Percentiles rank a stretch among this genome's conserved stretches.
Evolutionary conservation across 2,329 filamentous ascomycete species (phyloP).

Genomic region (Claviceps monticola): DNA sequence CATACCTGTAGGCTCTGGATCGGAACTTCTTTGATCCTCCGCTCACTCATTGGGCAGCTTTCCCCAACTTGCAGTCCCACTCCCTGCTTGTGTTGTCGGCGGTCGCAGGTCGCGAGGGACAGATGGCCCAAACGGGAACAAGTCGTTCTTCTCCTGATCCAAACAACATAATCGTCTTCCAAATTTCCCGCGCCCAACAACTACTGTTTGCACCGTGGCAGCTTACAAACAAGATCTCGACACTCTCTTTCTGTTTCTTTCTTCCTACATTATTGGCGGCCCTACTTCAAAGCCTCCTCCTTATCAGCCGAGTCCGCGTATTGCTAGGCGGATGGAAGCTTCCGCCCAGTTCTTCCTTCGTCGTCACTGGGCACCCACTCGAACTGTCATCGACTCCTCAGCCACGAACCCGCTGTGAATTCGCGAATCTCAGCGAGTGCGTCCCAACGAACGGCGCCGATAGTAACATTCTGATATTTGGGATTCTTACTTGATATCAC

Average conservation of each 20-base stretch:
- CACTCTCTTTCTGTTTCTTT: conserved; percentile 8
- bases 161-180: conserved; percentile 7
- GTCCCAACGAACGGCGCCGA: not conserved
- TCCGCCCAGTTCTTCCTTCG: conserved; percentile 13
- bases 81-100: conserved; percentile 3
- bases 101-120: conserved; percentile 12
- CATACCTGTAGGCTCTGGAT: not conserved
- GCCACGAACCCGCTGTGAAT: conserved; percentile 8
- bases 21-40: conserved; percentile 11
- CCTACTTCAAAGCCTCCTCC: conserved; percentile 7
- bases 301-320: conserved; percentile 8
- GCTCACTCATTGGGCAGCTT: conserved; percentile 8
- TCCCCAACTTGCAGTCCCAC: conserved; percentile 4
- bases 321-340: conserved; percentile 26
- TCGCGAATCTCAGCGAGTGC: conserved; percentile 12
- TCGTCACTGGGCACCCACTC: conserved; percentile 11
- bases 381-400: conserved; percentile 5
- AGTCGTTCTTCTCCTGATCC: conserved; percentile 7
- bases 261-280: conserved; percentile 10
- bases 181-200: conserved; percentile 9
- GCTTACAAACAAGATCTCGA: conserved; percentile 10
- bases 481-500: conserved; percentile 12
- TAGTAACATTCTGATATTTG: conserved; percentile 5
- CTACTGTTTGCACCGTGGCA: conserved; percentile 15
- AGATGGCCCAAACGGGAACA: conserved; percentile 20